Percentiles rank a stretch among this genome's conserved stretches.
Evolutionary conservation across 192 early-diverging fungal genomes (phyloP).

Genomic region (Glomus cerebriforme): DNA sequence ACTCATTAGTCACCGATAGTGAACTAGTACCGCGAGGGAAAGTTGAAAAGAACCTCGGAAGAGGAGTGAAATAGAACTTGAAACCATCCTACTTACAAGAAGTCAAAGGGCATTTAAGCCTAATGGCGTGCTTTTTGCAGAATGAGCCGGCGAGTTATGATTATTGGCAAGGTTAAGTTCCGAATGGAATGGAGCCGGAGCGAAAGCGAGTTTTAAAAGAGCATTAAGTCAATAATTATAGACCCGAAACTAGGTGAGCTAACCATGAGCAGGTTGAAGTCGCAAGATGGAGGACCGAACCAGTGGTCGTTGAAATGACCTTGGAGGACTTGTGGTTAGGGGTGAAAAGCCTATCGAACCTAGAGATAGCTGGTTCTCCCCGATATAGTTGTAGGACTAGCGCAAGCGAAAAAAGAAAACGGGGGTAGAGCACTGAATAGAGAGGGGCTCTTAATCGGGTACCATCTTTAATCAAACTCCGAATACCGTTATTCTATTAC

Average conservation of each 20-base stretch:
- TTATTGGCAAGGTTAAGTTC: constrained; percentile 24
- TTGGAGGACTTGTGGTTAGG: constrained; percentile 23
- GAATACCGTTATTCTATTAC: constrained; percentile 20
- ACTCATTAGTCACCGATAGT: constrained; percentile 44
- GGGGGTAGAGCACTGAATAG: constrained; percentile 26
- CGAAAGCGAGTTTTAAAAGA: constrained; percentile 25
- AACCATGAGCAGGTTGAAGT: constrained; percentile 23
- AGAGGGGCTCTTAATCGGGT: constrained; percentile 19
- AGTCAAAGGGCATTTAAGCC: constrained; percentile 25
- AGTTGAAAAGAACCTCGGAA: constrained; percentile 67
- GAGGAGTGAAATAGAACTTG: constrained; percentile 67
- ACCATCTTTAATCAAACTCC: constrained; percentile 22
- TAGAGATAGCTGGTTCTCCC: constrained; percentile 23
- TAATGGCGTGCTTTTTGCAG: constrained; percentile 26
- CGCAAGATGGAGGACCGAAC: background rate
- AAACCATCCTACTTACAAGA: constrained; percentile 40
- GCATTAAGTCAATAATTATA: constrained; percentile 16
- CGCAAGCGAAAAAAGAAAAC: background rate
- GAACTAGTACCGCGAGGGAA: constrained; percentile 74
- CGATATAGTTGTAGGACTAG: constrained; percentile 25
- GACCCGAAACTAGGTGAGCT: constrained; percentile 23
- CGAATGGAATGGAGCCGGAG: constrained; percentile 5
- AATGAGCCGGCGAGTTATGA: constrained; percentile 24
- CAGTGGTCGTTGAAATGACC: constrained; percentile 19
- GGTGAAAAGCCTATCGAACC: constrained; percentile 17